phyloP scores from a whole-genome alignment of 2,329 filamentous ascomycete species.

The Diaporthe amygdali region DNA sequence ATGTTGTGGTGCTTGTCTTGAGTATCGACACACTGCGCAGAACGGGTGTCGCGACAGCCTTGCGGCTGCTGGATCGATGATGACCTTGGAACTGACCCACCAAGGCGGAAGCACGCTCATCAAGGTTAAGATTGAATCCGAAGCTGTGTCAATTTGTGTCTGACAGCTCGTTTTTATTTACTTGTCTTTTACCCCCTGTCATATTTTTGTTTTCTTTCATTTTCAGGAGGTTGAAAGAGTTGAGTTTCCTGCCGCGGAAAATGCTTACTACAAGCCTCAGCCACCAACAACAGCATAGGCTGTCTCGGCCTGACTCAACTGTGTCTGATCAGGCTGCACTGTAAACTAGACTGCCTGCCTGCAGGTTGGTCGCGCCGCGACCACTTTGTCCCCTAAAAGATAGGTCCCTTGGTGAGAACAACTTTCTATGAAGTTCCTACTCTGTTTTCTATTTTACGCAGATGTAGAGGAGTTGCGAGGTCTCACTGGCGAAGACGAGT shows the following conservation, averaged over 20 bases:
- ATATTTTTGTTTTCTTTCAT: not conserved
- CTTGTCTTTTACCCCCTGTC: too few species aligned
- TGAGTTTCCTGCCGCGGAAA: not conserved
- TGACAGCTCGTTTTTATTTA: not conserved
- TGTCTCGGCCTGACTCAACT: not conserved
- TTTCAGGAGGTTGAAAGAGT: not conserved
- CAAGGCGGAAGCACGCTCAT: not conserved
- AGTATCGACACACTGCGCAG: too few species aligned
- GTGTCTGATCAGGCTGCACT: not conserved
- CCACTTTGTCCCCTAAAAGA: not conserved
- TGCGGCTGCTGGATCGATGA: not conserved
- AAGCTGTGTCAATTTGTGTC: not conserved
- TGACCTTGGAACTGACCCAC: not conserved
- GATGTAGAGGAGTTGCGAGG: too few species aligned
- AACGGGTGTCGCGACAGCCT: not conserved
- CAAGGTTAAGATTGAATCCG: not conserved
- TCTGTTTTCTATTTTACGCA: too few species aligned
- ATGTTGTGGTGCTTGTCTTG: not conserved
- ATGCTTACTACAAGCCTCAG: not conserved
- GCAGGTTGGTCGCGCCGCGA: not conserved
- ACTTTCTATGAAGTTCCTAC: too few species aligned
- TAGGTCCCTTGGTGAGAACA: too few species aligned
- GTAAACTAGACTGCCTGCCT: not conserved
- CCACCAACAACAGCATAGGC: not conserved
- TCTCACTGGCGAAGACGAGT: not conserved